Percentiles rank a stretch among this genome's conserved stretches.
Conservation (phyloP, 2,329 filamentous ascomycete species). For the Cladosporium sp. region DNA sequence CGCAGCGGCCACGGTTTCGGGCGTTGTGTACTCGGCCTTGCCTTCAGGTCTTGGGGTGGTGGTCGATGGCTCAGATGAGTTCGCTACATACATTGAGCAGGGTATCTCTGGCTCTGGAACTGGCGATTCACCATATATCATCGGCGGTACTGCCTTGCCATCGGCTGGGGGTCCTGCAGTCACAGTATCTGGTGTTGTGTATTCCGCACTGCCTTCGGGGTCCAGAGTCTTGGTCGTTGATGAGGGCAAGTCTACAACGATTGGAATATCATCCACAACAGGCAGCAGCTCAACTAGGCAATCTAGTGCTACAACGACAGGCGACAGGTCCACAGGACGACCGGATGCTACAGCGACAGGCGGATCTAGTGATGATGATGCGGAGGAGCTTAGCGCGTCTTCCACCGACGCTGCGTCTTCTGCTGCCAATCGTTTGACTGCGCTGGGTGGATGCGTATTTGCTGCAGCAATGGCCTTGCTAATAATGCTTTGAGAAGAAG, state of each 20-base stretch:
- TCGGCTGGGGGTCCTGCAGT: background rate
- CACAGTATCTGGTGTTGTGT: background rate
- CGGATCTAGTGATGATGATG: background rate
- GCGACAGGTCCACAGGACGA: background rate
- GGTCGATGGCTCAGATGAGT: background rate
- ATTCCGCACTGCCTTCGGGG: conserved; percentile 5
- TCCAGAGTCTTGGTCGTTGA: conserved; percentile 7
- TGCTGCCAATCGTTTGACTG: background rate
- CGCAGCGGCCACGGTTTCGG: background rate
- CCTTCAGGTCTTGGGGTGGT: conserved; percentile 5
- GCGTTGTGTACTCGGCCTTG: conserved; percentile 12
- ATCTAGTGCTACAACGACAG: background rate
- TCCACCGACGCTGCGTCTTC: background rate
- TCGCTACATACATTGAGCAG: conserved; percentile 10
- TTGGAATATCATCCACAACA: background rate
- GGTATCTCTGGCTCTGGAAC: background rate
- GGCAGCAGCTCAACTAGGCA: background rate
- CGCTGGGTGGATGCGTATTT: background rate
- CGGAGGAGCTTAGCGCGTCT: background rate
- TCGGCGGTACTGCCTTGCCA: background rate
- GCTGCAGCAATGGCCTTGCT: background rate
- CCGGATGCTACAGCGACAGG: background rate
- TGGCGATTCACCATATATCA: background rate
- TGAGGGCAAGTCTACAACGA: conserved; percentile 5
- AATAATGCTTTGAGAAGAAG: background rate